These are phyloP conservation scores for Solanum pinnatisectum DNA, from an alignment of 257 asterid species.

Conservation along the genomic window DNA sequence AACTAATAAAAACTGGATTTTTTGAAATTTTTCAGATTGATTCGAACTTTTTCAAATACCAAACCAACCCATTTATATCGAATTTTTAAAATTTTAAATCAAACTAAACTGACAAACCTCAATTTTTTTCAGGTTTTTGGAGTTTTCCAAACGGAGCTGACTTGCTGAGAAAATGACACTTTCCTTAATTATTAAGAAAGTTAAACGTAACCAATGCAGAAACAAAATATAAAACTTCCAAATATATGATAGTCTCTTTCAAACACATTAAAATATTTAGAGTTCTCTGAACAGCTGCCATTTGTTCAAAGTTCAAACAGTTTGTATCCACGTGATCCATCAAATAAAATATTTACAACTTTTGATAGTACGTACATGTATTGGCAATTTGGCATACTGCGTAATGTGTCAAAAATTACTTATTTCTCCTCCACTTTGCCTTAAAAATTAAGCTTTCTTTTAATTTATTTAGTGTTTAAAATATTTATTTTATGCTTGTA, in stretches of 20 bases:
- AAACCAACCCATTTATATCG: no score
- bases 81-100: no score
- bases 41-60: no score
- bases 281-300: no score
- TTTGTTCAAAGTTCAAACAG: no score
- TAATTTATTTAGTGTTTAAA: no score
- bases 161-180: no score
- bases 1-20: no score
- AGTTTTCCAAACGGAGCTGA: no score
- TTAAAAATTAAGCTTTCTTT: background rate
- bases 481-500: background rate
- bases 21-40: fast-evolving
- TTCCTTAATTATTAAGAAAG: background rate
- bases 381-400: background rate
- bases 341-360: background rate
- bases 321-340: background rate
- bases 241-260: background rate
- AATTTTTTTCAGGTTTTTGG: no score
- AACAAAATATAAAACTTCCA: background rate
- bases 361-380: background rate
- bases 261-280: background rate
- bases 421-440: background rate
- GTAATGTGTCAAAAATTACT: background rate
- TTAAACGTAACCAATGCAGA: background rate
- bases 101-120: no score